phyloP scores from a whole-genome alignment of 805 yeast species.

The Ogataea wickerhamii region DNA sequence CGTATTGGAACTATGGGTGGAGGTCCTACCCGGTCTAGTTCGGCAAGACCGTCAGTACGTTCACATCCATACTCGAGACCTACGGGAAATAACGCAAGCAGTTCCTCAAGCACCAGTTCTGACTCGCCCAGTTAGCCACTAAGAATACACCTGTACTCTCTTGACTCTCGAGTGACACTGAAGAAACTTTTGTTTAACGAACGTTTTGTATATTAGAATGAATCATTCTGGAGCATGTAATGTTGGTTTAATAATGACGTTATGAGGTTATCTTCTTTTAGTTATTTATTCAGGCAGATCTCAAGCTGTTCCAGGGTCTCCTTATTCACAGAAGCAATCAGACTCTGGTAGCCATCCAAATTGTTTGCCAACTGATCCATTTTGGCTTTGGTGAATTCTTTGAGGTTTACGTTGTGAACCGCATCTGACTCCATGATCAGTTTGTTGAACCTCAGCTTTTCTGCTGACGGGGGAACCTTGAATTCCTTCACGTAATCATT shows the following conservation, averaged over 20 bases:
- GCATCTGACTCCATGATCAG: slow-evolving; percentile 43
- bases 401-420: slow-evolving; percentile 50
- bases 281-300: slow-evolving; percentile 16
- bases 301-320: slow-evolving; percentile 33
- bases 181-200: slow-evolving; percentile 2
- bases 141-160: too few species aligned
- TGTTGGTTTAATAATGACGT: too few species aligned
- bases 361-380: slow-evolving; percentile 28
- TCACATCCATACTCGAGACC: slow-evolving; percentile 20
- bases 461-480: slow-evolving; percentile 34
- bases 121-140: too few species aligned
- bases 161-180: too few species aligned
- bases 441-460: slow-evolving; percentile 40
- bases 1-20: slow-evolving; percentile 6
- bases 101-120: slow-evolving; percentile 6
- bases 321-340: slow-evolving; percentile 31
- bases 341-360: slow-evolving; percentile 33
- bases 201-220: slow-evolving; percentile 1
- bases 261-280: background rate
- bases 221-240: background rate
- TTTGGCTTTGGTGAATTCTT: slow-evolving; percentile 36
- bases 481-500: slow-evolving; percentile 28
- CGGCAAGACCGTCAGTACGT: slow-evolving; percentile 8
- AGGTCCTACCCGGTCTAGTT: slow-evolving; percentile 15
- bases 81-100: slow-evolving; percentile 4